A percentile compares a stretch with the other conserved stretches of the same genome.
Conservation (phyloP, 2,329 filamentous ascomycete species). For the Trichoderma cornu-damae region DNA sequence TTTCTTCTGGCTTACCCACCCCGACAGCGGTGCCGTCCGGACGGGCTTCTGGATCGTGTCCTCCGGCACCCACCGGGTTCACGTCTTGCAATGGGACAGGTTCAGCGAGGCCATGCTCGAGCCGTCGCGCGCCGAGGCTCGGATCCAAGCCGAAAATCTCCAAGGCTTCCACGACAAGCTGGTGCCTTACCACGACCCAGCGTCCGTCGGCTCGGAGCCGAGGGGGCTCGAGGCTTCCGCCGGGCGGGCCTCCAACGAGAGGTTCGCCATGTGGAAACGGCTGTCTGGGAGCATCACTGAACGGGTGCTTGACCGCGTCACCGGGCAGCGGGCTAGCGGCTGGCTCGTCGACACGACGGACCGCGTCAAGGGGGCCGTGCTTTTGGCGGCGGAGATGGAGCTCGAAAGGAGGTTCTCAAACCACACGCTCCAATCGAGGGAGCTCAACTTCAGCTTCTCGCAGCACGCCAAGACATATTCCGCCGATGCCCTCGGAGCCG, state of each 20-base stretch:
- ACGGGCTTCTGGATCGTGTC: constrained; percentile 55
- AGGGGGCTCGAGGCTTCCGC: constrained; percentile 6
- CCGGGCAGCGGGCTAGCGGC: constrained; percentile 36
- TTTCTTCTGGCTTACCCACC: constrained; percentile 54
- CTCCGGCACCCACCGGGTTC: constrained; percentile 32
- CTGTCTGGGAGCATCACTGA: constrained; percentile 47
- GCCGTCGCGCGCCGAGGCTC: constrained; percentile 42
- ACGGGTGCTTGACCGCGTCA: constrained; percentile 43
- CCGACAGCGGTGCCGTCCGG: constrained; percentile 43
- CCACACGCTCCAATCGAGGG: constrained; percentile 32
- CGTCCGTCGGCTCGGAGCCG: constrained; percentile 22
- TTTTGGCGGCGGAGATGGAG: constrained; percentile 36
- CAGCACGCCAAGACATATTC: constrained; percentile 41
- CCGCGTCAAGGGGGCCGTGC: constrained; percentile 41
- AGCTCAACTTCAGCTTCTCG: constrained; percentile 46
- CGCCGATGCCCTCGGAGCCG: constrained; percentile 33
- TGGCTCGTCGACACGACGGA: constrained; percentile 54
- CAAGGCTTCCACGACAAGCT: constrained; percentile 38
- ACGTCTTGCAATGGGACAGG: constrained; percentile 51
- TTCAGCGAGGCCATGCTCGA: constrained; percentile 51
- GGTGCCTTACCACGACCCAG: constrained; percentile 41
- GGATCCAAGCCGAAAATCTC: constrained; percentile 41
- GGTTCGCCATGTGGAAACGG: constrained; percentile 45
- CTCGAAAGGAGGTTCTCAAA: constrained; percentile 38
- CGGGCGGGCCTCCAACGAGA: constrained; percentile 23